Percentiles rank a stretch among this genome's conserved stretches.
Conservation (phyloP, 495 filamentous ascomycete species). For the Annulohypoxylon maeteangense region DNA sequence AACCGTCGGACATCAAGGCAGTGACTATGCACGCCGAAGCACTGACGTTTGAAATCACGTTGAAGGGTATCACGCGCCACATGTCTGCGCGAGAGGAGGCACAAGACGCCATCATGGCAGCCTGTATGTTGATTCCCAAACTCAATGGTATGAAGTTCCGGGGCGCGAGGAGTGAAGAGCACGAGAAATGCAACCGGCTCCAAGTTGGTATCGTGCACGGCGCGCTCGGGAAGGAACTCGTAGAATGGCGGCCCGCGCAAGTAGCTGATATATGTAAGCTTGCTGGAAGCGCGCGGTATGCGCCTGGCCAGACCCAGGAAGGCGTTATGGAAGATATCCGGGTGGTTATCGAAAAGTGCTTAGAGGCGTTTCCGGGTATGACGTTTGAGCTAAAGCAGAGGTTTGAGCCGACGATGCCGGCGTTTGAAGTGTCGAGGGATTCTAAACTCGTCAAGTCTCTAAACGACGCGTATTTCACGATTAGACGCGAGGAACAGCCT, state of each 20-base stretch:
- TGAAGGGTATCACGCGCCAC: slow-evolving; percentile 28
- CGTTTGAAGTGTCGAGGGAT: slow-evolving; percentile 28
- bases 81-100: slow-evolving; percentile 36
- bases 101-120: slow-evolving; percentile 29
- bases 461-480: slow-evolving; percentile 20
- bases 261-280: slow-evolving; percentile 29
- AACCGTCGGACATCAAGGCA: slow-evolving; percentile 29
- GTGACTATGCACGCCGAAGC: slow-evolving; percentile 35
- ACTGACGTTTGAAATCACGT: slow-evolving; percentile 25
- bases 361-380: slow-evolving; percentile 22
- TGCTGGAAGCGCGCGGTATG: slow-evolving; percentile 29
- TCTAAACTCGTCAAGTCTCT: slow-evolving; percentile 22
- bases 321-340: slow-evolving; percentile 28
- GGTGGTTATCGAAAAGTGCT: slow-evolving; percentile 11
- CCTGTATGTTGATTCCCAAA: slow-evolving; percentile 25
- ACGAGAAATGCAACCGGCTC: slow-evolving; percentile 27
- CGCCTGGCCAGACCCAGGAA: slow-evolving; percentile 30
- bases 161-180: slow-evolving; percentile 19
- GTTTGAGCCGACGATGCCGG: slow-evolving; percentile 29
- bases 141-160: slow-evolving; percentile 24
- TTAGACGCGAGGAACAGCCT: slow-evolving; percentile 27
- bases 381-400: slow-evolving; percentile 25
- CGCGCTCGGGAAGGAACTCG: slow-evolving; percentile 23
- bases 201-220: slow-evolving; percentile 33
- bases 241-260: slow-evolving; percentile 29